Base-by-base conservation (phyloP, 306 rosid species). In the Betula pendula region DNA sequence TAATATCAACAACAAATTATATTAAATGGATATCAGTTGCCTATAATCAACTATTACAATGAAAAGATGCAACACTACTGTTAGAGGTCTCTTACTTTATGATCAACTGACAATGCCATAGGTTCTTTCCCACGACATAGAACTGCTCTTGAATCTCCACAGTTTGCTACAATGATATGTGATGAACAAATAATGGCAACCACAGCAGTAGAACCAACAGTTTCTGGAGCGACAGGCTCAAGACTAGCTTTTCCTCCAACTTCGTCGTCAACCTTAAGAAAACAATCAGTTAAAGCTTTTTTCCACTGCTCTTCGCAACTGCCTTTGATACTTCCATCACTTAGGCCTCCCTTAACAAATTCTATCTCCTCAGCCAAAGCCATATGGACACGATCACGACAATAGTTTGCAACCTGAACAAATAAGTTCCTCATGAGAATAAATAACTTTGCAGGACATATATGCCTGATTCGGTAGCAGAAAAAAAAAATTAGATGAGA, bases 101-200 rank as follows among this genome's bases (percentile, higher is more conserved):
- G 97, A 83, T 93, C 97, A 48, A 88, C 92, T 1, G 96, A 93
- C 85, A 93, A 83, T 42, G 97, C 92, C 84, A 89, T 80, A 8
- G 98, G 84, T 80, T 93, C 98, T 84, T 93, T 93, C 33, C 92
- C 93, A 68, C 97, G 97, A 80, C 90, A 88, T 12, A 93, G 86
- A 86, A 93, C 97, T n/a, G 92, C 98, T 84, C 98, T 81, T 33
- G 98, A 93, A 85, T 93, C 98, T 19, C 98, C 98, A 84, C 96
- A 90, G 68, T 93, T 93, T 75, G 96, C 88, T 74, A 93, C 88
- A 70, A 90, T 85, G 78, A 93, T 89, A 76, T 93, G 97, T 82
- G 97, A 93, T 14, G 97, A 90, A 79, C 94, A 90, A 65, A 89
- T 84, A 71, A 89, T 27, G 59, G 94, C 89, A 79, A 88, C 96